These are phyloP conservation scores for Eudorina sp. DNA, from an alignment of 139 green algal genomes.

Conservation along the genomic window DNA sequence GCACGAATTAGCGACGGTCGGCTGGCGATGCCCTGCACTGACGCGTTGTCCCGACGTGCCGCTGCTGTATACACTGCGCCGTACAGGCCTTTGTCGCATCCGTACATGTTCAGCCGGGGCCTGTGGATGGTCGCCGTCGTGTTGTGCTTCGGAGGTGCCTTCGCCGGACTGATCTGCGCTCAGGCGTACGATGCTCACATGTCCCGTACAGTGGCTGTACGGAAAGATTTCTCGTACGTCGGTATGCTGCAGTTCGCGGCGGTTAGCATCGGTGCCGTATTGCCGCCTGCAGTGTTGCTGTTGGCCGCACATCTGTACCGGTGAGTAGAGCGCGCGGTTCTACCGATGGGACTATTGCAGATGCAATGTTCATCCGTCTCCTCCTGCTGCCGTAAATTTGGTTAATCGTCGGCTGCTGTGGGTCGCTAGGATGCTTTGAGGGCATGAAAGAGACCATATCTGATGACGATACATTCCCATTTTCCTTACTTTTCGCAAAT, in stretches of 20 bases:
- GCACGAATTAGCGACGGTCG: no score
- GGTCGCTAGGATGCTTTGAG: not conserved
- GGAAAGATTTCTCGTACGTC: constrained; percentile 14
- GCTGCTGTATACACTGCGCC: not conserved
- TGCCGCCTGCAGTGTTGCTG: constrained; percentile 27
- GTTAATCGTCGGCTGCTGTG: not conserved
- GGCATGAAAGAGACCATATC: not conserved
- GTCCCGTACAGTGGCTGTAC: not conserved
- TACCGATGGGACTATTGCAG: not conserved
- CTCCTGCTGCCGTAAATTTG: not conserved
- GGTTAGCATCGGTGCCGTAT: not conserved
- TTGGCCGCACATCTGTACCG: not conserved
- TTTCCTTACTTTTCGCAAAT: not conserved
- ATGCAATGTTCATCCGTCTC: not conserved
- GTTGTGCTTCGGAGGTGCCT: constrained; percentile 32
- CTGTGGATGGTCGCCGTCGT: constrained; percentile 12
- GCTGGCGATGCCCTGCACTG: no score
- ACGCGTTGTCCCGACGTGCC: no score
- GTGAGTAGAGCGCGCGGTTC: not conserved
- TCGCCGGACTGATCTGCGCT: constrained; percentile 1
- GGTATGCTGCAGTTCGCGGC: constrained; percentile 37
- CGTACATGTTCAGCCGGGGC: constrained; percentile 27
- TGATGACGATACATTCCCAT: not conserved
- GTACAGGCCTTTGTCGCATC: constrained; percentile 19
- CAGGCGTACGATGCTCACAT: constrained; percentile 7